Evolutionary conservation across 2,329 filamentous ascomycete species (phyloP), one percentile per base, ranked within the genome.

Genomic region (Aspergillus ruber): DNA sequence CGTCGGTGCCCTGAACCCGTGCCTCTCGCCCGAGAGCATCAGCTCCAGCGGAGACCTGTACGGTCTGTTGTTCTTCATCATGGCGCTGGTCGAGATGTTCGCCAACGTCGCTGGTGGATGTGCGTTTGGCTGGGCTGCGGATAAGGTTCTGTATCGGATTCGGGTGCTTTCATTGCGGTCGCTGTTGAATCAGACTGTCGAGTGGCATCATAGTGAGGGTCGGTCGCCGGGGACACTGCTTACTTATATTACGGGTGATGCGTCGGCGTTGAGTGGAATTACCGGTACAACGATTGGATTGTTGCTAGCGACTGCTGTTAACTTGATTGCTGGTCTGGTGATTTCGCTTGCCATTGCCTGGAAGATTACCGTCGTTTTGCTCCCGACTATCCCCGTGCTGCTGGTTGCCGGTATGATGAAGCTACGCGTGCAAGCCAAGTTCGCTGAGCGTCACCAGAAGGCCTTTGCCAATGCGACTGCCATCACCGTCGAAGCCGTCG

Each of bases 351-450:
- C 86, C 27, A 72, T 89, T 27, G 83, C 83, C 5, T 90, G 86
- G 86, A 85, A 82, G 59, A 88, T 90, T 51, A 83, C 85, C 1
- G 70, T 90, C 12, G 85, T 89, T 2, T 82, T 83, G 44, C 73
- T 90, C 3, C 78, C 84, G 0, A 77, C 80, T 1, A 80, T 89
- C 0, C 86, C 86, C 0, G 66, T 89, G 3, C 75, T 88, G 12
- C 71, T 90, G 0, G 80, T 80, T 1, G 76, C 84, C 0, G 85
- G 85, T 0, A 78, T 85, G 55, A 81, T 89, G 78, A 79, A 85
- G 54, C 72, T 88, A 20, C 76, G 61, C 6, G 76, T 81, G 4
- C 75, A 86, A 1, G 75, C 78, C 5, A 74, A 60, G 64, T 78
- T 80, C 20, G 84, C 85, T 48, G 75, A 74, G 40, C 69, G 71